Evolutionary conservation across 1,284 basidiomycete species (phyloP).

Genomic region (Ceratobasidium sp.): DNA sequence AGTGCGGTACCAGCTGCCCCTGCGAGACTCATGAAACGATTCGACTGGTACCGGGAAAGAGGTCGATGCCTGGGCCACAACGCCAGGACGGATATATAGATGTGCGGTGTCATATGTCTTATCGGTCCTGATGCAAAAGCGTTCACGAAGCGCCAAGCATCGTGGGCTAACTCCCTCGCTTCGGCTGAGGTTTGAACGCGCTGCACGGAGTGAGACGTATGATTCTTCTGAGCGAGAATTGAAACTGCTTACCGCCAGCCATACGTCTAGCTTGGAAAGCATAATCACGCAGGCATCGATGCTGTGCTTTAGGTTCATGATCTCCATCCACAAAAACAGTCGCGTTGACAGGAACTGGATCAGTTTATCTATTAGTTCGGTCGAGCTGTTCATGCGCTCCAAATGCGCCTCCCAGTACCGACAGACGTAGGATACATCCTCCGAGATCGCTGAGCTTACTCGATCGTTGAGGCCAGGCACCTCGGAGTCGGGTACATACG

Average conservation of each 20-base stretch:
- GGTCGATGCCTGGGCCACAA: neutral
- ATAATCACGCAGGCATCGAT: neutral
- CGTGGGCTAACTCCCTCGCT: neutral
- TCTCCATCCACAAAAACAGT: slow-evolving; percentile 19
- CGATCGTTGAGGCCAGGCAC: neutral
- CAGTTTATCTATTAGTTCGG: neutral
- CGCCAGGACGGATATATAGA: slow-evolving; percentile 1
- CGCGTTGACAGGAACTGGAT: neutral
- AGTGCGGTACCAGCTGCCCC: neutral
- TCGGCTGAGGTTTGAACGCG: neutral
- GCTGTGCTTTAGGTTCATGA: slow-evolving; percentile 3
- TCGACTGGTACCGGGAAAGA: neutral
- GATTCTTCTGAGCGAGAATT: neutral
- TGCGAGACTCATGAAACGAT: neutral
- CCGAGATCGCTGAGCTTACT: neutral
- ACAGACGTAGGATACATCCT: neutral
- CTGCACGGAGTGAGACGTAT: no score
- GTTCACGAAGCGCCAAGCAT: slow-evolving; percentile 6
- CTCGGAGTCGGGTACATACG: neutral
- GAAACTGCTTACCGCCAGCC: neutral
- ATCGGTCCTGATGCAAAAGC: neutral
- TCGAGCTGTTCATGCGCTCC: neutral
- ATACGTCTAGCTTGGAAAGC: neutral
- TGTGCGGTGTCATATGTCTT: neutral
- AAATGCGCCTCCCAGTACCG: neutral